These are phyloP conservation scores for Delonix regia DNA, from an alignment of 306 rosid species.

Conservation along the genomic window DNA sequence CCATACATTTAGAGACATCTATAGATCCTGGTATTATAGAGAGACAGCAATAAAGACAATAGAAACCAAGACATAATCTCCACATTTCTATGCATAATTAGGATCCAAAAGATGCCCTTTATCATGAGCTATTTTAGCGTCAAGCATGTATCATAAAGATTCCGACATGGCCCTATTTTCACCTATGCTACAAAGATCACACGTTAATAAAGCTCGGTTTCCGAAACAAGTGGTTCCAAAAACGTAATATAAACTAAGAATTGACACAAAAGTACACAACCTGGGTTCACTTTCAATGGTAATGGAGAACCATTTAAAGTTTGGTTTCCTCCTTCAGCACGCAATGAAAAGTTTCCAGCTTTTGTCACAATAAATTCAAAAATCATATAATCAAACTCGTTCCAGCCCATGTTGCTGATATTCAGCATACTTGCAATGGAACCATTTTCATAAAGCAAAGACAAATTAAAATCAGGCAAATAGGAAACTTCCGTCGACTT, in stretches of 20 bases:
- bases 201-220: background rate
- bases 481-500: conserved; percentile 49
- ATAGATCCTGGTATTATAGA: conserved; percentile 57
- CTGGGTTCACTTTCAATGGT: conserved; percentile 78
- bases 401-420: conserved; percentile 67
- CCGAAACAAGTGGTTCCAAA: background rate
- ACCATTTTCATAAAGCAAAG: conserved; percentile 53
- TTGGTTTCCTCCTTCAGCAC: conserved; percentile 66
- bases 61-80: background rate
- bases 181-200: background rate
- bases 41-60: background rate
- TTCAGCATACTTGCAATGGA: conserved; percentile 52
- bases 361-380: conserved; percentile 56
- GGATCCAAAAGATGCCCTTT: background rate
- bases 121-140: background rate
- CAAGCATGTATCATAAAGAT: background rate
- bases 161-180: background rate
- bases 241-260: background rate
- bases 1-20: conserved; percentile 66
- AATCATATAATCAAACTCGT: conserved; percentile 62
- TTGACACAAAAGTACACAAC: conserved; percentile 43
- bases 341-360: conserved; percentile 67
- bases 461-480: conserved; percentile 55
- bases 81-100: background rate
- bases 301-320: conserved; percentile 72